phyloP scores from a whole-genome alignment of 73 alveolate genomes.

The Durusdinium trenchii region DNA sequence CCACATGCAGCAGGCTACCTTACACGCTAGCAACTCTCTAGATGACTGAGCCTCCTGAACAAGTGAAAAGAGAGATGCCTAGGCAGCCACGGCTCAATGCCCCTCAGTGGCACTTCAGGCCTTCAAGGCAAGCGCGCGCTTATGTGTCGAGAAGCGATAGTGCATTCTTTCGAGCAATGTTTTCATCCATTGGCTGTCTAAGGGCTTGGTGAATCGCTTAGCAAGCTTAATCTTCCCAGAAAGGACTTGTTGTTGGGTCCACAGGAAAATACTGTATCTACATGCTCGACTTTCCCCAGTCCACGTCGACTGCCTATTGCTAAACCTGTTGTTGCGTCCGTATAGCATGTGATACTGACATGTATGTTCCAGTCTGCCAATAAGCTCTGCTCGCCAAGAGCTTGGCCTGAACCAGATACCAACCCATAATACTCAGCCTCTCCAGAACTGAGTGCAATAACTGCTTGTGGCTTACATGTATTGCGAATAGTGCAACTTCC shows the following conservation, averaged over 20 bases:
- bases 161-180: too few relatives aligned
- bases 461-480: neutral
- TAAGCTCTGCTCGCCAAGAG: neutral
- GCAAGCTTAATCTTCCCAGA: neutral
- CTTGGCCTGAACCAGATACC: slow-evolving; percentile 2
- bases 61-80: too few relatives aligned
- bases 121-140: too few relatives aligned
- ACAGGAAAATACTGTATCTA: neutral
- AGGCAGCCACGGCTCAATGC: too few relatives aligned
- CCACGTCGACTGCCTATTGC: neutral
- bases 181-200: neutral
- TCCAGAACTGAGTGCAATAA: neutral
- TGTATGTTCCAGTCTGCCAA: neutral
- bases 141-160: too few relatives aligned
- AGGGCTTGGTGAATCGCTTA: neutral
- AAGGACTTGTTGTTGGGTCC: neutral
- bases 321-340: slow-evolving; percentile 25
- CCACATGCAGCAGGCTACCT: too few relatives aligned
- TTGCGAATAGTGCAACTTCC: neutral
- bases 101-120: too few relatives aligned
- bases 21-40: too few relatives aligned
- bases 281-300: slow-evolving; percentile 5
- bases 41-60: too few relatives aligned
- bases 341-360: neutral
- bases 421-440: slow-evolving; percentile 14